Evolutionary conservation across 2,329 filamentous ascomycete species (phyloP), one percentile per base, ranked within the genome.

Genomic region (Colletotrichum camelliae): DNA sequence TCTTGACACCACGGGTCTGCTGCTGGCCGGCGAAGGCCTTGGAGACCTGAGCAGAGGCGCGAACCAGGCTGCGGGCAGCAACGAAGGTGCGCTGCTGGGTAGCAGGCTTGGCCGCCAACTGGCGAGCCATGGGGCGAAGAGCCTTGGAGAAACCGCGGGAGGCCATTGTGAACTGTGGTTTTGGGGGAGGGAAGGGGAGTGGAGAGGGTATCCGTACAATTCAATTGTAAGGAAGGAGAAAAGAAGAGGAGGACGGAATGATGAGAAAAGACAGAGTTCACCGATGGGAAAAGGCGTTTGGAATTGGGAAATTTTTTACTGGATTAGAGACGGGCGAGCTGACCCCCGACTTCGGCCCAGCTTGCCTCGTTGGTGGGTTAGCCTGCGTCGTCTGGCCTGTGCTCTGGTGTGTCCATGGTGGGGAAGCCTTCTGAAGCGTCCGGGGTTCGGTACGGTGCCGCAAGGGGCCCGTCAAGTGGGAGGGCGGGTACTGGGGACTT

Each of bases 1-100:
- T 98, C 95, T 99, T 98, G 84, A 98, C 89, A 86, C 97, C 97
- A 85, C 97, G 94, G 80, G 91, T 89, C 90, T 95, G 94, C 86
- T 92, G 90, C 85, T 92, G 89, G 77, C 85, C 87, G 80, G 87
- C 85, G 65, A 88, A 85, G 78, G 88, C 77, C 72, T 77, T 77
- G 69, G 62, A 70, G 33, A 76, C 77, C 75, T 77, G 88, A 79
- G 90, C 88, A 80, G 89, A 87, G 77, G 88, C 88, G 79, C 90
- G 86, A 78, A 89, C 88, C 77, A 89, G 86, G 83, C 87, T 89
- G 81, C 91, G 86, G 80, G 91, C 91, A 82, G 90, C 89, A 78
- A 91, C 87, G 82, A 93, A 92, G 78, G 91, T 90, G 84, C 92
- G 91, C 85, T 90, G 89, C 88, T 91, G 90, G 73, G 89, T 86